These are phyloP conservation scores for Cucumis melo DNA, from an alignment of 306 rosid genomes.

Conservation along the genomic window DNA sequence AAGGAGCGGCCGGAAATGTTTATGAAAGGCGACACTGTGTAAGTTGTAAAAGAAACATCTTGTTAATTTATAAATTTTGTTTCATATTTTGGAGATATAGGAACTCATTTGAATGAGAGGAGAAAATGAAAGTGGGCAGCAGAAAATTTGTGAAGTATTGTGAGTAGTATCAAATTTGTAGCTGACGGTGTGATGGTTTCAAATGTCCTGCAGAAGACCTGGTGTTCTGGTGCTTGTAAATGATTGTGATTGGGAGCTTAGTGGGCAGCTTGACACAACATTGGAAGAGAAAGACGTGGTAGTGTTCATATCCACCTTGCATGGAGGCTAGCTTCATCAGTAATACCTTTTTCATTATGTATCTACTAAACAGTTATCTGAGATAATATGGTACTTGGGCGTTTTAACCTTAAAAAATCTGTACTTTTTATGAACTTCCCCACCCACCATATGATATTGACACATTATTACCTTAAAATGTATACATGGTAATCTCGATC, in stretches of 20 bases:
- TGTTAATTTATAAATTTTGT: neutral
- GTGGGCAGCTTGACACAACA: constrained; percentile 66
- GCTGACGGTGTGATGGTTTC: neutral
- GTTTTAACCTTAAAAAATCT: neutral
- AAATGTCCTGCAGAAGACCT: constrained; percentile 62
- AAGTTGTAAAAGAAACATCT: constrained; percentile 18
- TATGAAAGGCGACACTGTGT: constrained; percentile 93
- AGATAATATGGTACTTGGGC: neutral
- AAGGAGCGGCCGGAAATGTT: constrained; percentile 98
- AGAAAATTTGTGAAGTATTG: neutral
- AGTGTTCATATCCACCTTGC: constrained; percentile 88
- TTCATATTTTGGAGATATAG: neutral
- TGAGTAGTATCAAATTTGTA: neutral
- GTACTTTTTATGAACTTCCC: neutral
- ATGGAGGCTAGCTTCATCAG: constrained; percentile 44
- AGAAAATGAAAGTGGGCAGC: neutral
- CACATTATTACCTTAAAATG: neutral
- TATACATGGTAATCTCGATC: neutral
- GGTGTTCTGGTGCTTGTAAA: constrained; percentile 91
- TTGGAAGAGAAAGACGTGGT: constrained; percentile 82
- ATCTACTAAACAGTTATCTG: neutral
- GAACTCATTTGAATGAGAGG: neutral
- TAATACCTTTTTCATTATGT: neutral
- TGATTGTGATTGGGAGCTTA: constrained; percentile 96
- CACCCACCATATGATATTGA: neutral